Base-by-base conservation (phyloP, 257 asterid genomes). In the Haberlea rhodopensis region DNA sequence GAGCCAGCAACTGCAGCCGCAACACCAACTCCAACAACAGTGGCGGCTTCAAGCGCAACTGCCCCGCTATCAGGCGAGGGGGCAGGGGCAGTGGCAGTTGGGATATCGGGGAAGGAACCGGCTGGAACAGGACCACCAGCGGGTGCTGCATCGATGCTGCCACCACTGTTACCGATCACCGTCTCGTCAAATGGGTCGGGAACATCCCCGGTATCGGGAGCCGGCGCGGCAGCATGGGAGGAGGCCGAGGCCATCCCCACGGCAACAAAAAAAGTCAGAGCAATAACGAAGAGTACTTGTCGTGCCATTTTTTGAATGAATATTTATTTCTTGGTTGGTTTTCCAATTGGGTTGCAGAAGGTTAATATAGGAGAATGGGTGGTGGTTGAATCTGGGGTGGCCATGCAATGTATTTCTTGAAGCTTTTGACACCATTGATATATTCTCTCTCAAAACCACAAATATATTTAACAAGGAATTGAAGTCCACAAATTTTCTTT, bases 41-140 rank as follows among this genome's bases (percentile, higher is more conserved):
- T 7, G 56, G 80, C 43, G n/a, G 31, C 66, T 48, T 59, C 71
- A 6, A 40, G 54, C 13, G 61, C 37, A 6, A 71, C 43, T 43
- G 83, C 73, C 2, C 68, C 66, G 8, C 71, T 72, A 0, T 29
- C 2, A 1, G 75, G 82, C 16, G 78, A n/a, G 2, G 68, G 65
- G 5, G 77, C 75, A 0, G 79, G 75, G 5, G 74, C 19, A 1
- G 68, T 62, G 4, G 77, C 76, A 0, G 79, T 73, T 5, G 75
- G 22, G 20, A 48, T 52, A 22, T 67, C 25, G 31, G 79, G 55
- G 52, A 77, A 74, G 20, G 64, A 69, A 11, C 78, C 76, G 0
- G 43, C 67, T 0, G 85, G 54, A 20, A 81, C 80, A 0, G 90
- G 91, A 8, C 81, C 81, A 4, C 95, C 91, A 10, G 79, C 64